Evolutionary conservation across 2,329 filamentous ascomycete species (phyloP), one percentile per base, ranked within the genome.

Genomic region (Cyphellophora attinorum): DNA sequence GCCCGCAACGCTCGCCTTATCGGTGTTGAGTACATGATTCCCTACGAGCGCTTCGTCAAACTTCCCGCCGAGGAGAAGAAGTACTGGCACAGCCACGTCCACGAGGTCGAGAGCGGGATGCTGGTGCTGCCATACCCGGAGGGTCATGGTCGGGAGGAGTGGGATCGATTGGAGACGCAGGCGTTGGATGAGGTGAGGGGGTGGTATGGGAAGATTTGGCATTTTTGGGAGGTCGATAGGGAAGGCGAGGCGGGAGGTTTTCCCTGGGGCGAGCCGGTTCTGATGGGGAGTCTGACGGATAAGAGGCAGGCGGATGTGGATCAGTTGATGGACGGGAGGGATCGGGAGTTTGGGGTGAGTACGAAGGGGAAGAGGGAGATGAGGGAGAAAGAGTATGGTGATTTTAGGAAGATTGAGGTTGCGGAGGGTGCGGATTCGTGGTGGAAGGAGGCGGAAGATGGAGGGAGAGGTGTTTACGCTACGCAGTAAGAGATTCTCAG

Each of bases 11-110:
- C 84, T 0, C 72, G 80, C 0, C 70, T 93, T 12, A 84, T 93
- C 41, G 85, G 85, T 6, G 70, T 93, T 48, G 85, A 93, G 56
- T 50, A 93, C 64, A 88, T 91, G 83, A 77, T 93, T 49, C 78
- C 79, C 0, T 72, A 76, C 0, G 62, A 65, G 3, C 61, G 91
- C 0, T 93, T 79, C 61, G 65, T 72, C 23, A 74, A 71, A 0
- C 72, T 93, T 0, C 68, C 74, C 1, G 29, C 58, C 0, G 71
- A 78, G 13, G 85, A 93, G 60, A 75, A 81, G 68, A 44, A 54
- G 49, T 41, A 44, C 12, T 52, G 49, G 35, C 38, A 44, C 29
- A 31, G 33, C 13, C 21, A 25, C n/a, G 21, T 25, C 8, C n/a
- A 8, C 13, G 28, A 29, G 28, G 28, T 29, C 6, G 8, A 16